Evolutionary conservation across 176 grass and related monocot species (phyloP).

Genomic region (Musa acuminata): DNA sequence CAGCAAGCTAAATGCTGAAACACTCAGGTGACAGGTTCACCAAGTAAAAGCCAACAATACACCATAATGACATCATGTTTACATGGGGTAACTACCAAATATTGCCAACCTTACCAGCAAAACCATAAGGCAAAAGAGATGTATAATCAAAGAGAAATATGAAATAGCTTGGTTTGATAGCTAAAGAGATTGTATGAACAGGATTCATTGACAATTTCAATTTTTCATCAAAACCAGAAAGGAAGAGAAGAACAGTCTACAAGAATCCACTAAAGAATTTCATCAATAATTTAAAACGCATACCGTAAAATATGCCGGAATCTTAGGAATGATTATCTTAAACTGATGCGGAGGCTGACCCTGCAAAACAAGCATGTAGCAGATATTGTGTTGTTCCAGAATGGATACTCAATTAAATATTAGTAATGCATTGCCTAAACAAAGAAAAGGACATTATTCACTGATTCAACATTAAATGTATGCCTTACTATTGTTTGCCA

Average conservation of each 20-base stretch:
- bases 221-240: background rate
- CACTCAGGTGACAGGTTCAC: background rate
- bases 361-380: conserved; percentile 35
- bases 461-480: background rate
- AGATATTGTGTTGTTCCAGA: background rate
- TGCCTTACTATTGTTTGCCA: too few relatives aligned
- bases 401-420: background rate
- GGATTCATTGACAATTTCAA: background rate
- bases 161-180: too few relatives aligned
- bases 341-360: conserved; percentile 72
- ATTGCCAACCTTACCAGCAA: background rate
- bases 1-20: too few relatives aligned
- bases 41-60: background rate
- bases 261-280: background rate
- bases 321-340: conserved; percentile 92
- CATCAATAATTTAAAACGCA: background rate
- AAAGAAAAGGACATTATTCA: background rate
- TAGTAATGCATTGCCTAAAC: background rate
- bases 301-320: conserved; percentile 97
- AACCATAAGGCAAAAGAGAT: background rate
- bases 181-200: background rate
- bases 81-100: background rate
- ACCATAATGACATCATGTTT: background rate
- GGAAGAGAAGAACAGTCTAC: background rate
- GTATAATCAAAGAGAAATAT: background rate